Evolutionary conservation across 768 basidiomycete species (phyloP).

Genomic region (Pluteus cervinus): DNA sequence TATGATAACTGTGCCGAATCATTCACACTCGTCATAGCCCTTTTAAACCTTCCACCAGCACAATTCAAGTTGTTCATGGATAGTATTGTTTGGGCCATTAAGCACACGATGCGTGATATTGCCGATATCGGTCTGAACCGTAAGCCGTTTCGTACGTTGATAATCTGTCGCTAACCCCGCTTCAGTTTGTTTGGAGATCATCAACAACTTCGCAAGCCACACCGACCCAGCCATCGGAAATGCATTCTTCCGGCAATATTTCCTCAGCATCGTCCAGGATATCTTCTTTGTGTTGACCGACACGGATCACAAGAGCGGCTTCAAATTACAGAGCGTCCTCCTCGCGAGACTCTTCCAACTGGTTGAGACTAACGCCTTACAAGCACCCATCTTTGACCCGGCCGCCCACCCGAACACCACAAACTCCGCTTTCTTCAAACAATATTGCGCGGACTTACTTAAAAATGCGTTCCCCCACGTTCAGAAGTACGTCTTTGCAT

Average conservation of each 20-base stretch:
- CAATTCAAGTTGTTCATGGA: slow-evolving; percentile 99
- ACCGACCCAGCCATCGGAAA: slow-evolving; percentile 77
- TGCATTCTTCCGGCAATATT: slow-evolving; percentile 95
- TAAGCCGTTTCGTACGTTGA: slow-evolving; percentile 27
- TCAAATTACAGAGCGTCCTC: slow-evolving; percentile 91
- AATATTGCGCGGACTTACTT: slow-evolving; percentile 82
- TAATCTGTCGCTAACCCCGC: slow-evolving; percentile 3
- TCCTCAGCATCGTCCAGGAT: slow-evolving; percentile 88
- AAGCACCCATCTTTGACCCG: slow-evolving; percentile 81
- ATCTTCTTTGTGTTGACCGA: slow-evolving; percentile 97
- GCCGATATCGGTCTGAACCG: slow-evolving; percentile 84
- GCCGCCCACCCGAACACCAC: slow-evolving; percentile 64
- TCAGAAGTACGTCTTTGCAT: slow-evolving; percentile 52
- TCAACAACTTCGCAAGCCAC: slow-evolving; percentile 85
- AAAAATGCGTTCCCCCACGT: slow-evolving; percentile 91
- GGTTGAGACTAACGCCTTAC: slow-evolving; percentile 75
- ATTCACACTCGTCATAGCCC: slow-evolving; percentile 37
- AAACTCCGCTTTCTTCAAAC: slow-evolving; percentile 75
- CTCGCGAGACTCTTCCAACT: slow-evolving; percentile 92
- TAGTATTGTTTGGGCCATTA: slow-evolving; percentile 99
- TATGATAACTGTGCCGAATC: slow-evolving; percentile 5
- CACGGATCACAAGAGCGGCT: slow-evolving; percentile 97
- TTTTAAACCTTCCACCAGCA: slow-evolving; percentile 78
- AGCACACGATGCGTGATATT: slow-evolving; percentile 98
- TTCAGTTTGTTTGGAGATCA: slow-evolving; percentile 84